These are phyloP conservation scores for Suhomyces bolitotheri DNA, from an alignment of 1,139 yeast species.

Conservation along the genomic window DNA sequence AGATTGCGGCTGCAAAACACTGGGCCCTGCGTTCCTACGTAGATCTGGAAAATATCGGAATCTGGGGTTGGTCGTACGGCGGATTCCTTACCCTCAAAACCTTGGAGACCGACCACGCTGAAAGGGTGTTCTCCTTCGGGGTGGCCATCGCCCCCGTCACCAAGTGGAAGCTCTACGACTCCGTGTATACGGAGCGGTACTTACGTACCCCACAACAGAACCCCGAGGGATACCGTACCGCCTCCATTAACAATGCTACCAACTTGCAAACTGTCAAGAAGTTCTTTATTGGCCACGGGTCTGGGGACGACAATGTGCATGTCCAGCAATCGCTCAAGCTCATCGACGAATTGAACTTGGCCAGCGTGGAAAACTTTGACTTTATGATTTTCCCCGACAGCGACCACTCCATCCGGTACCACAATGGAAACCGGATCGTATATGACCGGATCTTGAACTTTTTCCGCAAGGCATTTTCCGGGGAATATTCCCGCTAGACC, in stretches of 20 bases:
- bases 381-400: slow-evolving; percentile 77
- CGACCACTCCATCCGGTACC: slow-evolving; percentile 69
- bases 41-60: slow-evolving; percentile 58
- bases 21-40: slow-evolving; percentile 59
- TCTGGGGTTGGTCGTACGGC: slow-evolving; percentile 88
- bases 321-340: slow-evolving; percentile 69
- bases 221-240: slow-evolving; percentile 52
- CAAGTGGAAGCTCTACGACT: slow-evolving; percentile 72
- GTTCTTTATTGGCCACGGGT: slow-evolving; percentile 73
- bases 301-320: slow-evolving; percentile 84
- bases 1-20: slow-evolving; percentile 63
- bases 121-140: slow-evolving; percentile 63
- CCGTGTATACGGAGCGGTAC: slow-evolving; percentile 77
- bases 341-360: slow-evolving; percentile 60
- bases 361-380: slow-evolving; percentile 66
- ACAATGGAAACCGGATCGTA: slow-evolving; percentile 66
- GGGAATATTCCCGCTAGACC: slow-evolving; percentile 31
- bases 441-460: slow-evolving; percentile 64
- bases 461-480: slow-evolving; percentile 56
- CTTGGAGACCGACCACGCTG: slow-evolving; percentile 56
- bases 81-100: slow-evolving; percentile 77
- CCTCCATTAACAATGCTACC: slow-evolving; percentile 54
- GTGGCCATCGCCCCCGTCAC: slow-evolving; percentile 83
- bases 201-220: slow-evolving; percentile 70
- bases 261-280: slow-evolving; percentile 52